A percentile compares a stretch with the other conserved stretches of the same genome.
These are phyloP conservation scores for Acer saccharum DNA, from an alignment of 345 rosid species.

Conservation along the genomic window DNA sequence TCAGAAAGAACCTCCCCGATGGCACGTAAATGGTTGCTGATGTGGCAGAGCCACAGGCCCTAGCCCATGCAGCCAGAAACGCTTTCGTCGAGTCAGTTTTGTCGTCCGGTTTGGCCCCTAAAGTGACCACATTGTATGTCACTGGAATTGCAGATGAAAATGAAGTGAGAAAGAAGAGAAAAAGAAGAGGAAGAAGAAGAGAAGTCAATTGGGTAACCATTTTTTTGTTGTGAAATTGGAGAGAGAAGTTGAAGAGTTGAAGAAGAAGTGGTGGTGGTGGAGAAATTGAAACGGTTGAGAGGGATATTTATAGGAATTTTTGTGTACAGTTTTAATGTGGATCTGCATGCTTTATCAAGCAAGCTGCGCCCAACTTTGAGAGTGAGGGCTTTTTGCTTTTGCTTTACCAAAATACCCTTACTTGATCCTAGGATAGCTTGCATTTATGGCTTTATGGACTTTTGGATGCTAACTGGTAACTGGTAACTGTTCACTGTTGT, in stretches of 20 bases:
- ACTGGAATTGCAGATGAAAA: conserved; percentile 14
- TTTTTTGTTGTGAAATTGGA: not conserved
- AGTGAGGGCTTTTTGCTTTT: not conserved
- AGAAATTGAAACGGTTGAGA: conserved; percentile 20
- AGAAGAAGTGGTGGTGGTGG: conserved; percentile 6
- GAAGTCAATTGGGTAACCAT: not conserved
- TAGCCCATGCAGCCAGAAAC: conserved; percentile 61
- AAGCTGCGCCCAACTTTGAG: not conserved
- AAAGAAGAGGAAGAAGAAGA: conserved; percentile 17
- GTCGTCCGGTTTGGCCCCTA: conserved; percentile 70
- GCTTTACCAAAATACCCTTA: not conserved
- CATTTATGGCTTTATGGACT: not conserved
- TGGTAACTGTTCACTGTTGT: too few relatives aligned
- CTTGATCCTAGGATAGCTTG: not conserved
- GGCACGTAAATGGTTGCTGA: conserved; percentile 60
- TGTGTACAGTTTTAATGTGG: not conserved
- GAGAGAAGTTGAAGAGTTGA: conserved; percentile 15
- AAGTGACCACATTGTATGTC: conserved; percentile 38
- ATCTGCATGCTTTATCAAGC: not conserved
- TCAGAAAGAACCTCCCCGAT: conserved; percentile 48
- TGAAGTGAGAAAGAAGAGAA: conserved; percentile 19
- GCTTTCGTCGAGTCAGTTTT: conserved; percentile 63
- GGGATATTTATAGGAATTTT: conserved; percentile 37
- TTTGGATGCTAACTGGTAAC: not conserved
- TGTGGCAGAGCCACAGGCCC: conserved; percentile 48